Evolutionary conservation across 345 rosid genomes (phyloP).

Genomic region (Clarkia xantiana): DNA sequence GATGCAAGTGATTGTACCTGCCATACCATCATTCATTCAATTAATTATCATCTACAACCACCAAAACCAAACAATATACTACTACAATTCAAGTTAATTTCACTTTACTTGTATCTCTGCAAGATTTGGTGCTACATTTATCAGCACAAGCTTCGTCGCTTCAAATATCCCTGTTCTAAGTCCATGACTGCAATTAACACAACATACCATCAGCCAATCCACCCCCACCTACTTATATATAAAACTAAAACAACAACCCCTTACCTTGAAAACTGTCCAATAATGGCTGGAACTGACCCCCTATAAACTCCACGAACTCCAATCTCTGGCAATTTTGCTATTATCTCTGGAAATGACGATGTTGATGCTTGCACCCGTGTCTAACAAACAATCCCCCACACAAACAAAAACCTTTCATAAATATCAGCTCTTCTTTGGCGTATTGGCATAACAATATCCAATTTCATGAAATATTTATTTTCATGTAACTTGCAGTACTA

Average conservation of each 20-base stretch:
- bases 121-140: conserved; percentile 82
- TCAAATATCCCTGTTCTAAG: conserved; percentile 90
- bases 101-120: conserved; percentile 88
- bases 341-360: conserved; percentile 61
- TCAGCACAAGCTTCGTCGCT: conserved; percentile 73
- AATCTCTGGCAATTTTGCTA: conserved; percentile 81
- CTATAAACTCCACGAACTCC: conserved; percentile 74
- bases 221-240: too few species aligned
- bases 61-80: too few species aligned
- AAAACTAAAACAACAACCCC: conserved; percentile 5
- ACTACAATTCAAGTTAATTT: too few species aligned
- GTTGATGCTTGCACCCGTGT: conserved; percentile 97
- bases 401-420: conserved; percentile 5
- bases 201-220: too few species aligned
- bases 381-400: too few species aligned
- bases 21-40: conserved; percentile 5
- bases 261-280: conserved; percentile 95
- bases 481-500: too few species aligned
- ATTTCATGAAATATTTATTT: too few species aligned
- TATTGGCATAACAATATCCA: background rate
- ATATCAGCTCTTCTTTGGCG: too few species aligned
- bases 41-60: too few species aligned
- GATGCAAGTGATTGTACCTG: conserved; percentile 94
- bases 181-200: conserved; percentile 9
- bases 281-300: conserved; percentile 94